Evolutionary conservation across 495 filamentous ascomycete genomes (phyloP).

Genomic region (Cudoniella acicularis): DNA sequence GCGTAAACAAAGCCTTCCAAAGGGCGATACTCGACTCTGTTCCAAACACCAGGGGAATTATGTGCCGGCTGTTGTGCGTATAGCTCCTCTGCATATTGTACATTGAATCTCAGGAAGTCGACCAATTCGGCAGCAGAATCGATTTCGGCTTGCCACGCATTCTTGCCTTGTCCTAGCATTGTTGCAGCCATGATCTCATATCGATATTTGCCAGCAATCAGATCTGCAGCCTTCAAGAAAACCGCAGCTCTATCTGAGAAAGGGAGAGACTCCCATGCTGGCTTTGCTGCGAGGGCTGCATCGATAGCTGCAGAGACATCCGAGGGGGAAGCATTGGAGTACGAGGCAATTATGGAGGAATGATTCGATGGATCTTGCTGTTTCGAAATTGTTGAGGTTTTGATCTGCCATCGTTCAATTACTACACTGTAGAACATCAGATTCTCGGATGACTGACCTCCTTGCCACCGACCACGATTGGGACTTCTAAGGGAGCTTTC

Average conservation of each 20-base stretch:
- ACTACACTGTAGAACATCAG: conserved; percentile 11
- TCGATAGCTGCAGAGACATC: conserved; percentile 75
- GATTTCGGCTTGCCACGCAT: conserved; percentile 95
- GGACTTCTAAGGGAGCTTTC: conserved; percentile 63
- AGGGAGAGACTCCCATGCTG: conserved; percentile 73
- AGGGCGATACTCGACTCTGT: conserved; percentile 76
- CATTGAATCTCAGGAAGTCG: conserved; percentile 90
- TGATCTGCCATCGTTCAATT: conserved; percentile 13
- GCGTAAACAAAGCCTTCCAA: conserved; percentile 88
- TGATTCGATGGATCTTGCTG: conserved; percentile 79
- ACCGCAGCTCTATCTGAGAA: conserved; percentile 90
- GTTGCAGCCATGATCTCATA: conserved; percentile 92
- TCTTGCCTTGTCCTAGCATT: conserved; percentile 93
- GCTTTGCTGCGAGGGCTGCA: conserved; percentile 75
- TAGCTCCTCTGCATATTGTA: conserved; percentile 81
- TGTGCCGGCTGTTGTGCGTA: conserved; percentile 80
- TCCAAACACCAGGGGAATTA: conserved; percentile 77
- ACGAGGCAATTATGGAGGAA: conserved; percentile 65
- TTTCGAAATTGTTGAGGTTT: conserved; percentile 43
- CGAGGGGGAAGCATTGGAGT: conserved; percentile 67
- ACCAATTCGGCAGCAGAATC: conserved; percentile 87
- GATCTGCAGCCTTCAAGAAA: conserved; percentile 89
- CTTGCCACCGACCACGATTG: conserved; percentile 74
- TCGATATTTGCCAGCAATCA: conserved; percentile 84
- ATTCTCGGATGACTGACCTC: conserved; percentile 47